phyloP scores from a whole-genome alignment of 2,329 filamentous ascomycete genomes.

The Juglanconis sp. region DNA sequence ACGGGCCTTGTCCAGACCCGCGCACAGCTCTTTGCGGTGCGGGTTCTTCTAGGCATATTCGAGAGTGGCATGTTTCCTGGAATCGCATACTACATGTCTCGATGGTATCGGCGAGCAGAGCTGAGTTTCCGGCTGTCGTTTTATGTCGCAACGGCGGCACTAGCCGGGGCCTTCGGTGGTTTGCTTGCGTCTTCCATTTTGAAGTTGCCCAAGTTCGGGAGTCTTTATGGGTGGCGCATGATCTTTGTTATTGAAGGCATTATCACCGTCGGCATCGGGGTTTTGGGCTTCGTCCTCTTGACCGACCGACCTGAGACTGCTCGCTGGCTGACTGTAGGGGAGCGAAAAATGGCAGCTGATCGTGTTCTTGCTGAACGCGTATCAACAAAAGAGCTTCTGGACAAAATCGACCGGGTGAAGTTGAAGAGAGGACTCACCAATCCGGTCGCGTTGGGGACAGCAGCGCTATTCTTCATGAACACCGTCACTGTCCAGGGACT shows the following conservation, averaged over 20 bases:
- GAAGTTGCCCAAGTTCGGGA: constrained; percentile 53
- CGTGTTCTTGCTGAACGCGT: constrained; percentile 63
- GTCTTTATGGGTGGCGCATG: constrained; percentile 61
- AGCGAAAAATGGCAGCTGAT: constrained; percentile 60
- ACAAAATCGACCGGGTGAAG: constrained; percentile 47
- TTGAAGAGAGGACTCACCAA: constrained; percentile 60
- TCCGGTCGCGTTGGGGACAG: constrained; percentile 49
- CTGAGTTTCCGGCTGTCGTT: constrained; percentile 58
- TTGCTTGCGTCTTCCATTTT: constrained; percentile 60
- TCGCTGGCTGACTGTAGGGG: constrained; percentile 59
- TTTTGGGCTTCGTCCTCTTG: constrained; percentile 59
- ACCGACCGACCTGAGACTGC: constrained; percentile 66
- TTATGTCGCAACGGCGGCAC: constrained; percentile 62
- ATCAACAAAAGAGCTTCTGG: constrained; percentile 55
- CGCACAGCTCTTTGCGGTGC: constrained; percentile 44
- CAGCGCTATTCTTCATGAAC: constrained; percentile 60
- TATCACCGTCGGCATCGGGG: constrained; percentile 47
- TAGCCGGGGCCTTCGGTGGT: constrained; percentile 65
- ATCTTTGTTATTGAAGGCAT: constrained; percentile 72
- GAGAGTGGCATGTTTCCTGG: constrained; percentile 65
- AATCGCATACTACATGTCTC: constrained; percentile 60
- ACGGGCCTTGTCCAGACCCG: constrained; percentile 57
- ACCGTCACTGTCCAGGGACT: constrained; percentile 72
- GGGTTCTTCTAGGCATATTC: constrained; percentile 57
- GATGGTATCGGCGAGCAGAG: constrained; percentile 62